Evolutionary conservation across 352 stramenopile genomes (phyloP), one percentile per base, ranked within the genome.

Genomic region (Globisporangium acanthophoron): DNA sequence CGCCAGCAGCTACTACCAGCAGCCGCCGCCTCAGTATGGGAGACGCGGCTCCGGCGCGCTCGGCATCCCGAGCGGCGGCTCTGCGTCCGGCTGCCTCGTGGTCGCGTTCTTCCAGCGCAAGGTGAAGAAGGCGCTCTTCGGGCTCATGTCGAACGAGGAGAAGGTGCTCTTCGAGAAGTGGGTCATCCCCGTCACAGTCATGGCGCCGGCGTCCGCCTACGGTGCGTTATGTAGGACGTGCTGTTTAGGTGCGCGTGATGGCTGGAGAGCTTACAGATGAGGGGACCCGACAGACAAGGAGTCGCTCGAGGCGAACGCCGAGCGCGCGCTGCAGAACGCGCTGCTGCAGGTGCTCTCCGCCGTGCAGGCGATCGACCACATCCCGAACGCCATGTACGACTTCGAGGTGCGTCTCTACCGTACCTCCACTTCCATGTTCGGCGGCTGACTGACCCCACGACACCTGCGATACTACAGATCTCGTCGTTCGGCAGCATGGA

Each of bases 81-180:
- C 46, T 40, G 49, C 49, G 3, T 71, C 59, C 55, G 79, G 81
- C 9, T 88, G 69, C 50, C 54, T 93, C 33, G 76, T 78, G 20
- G 76, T 94, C 31, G 73, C 74, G 4, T 94, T 94, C 58, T 94
- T 90, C 29, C 80, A 92, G 59, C 69, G 79, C 2, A 89, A 88
- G 58, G 76, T 92, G 51, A 90, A 90, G 66, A 92, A 89, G 50
- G 80, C 84, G 33, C 65, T 94, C 20, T 94, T 94, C 31, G 82
- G 80, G 9, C 69, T 94, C 47, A 89, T 92, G 74, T 88, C 80
- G 9, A 94, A 89, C 43, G 84, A 94, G 66, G 84, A 91, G 64
- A 91, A 91, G 63, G 73, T 85, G 41, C 66, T 87, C n/a, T 94
- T 88, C 58, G 84, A 94, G 59, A 90, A 94, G 58, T 93, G 84